Evolutionary conservation across 1,284 basidiomycete species (phyloP), one percentile per base, ranked within the genome.

Genomic region (Leucocoprinus gongylophorus): DNA sequence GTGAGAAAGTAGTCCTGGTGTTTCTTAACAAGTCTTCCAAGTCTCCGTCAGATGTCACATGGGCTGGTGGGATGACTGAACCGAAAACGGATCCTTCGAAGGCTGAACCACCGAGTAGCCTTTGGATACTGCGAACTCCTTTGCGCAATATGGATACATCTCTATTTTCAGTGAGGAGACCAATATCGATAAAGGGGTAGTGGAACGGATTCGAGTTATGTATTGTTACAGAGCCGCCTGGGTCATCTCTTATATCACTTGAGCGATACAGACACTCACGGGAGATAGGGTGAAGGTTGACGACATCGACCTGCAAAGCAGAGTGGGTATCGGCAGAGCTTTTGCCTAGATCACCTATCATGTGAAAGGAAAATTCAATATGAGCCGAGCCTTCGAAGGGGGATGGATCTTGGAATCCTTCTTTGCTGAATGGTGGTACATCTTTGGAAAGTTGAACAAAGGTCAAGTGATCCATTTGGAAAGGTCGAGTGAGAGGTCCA

Each of bases 151-250:
- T 59, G 26, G 63, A 58, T 5, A 71, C 57, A 55, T 75, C 73
- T 10, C 3, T 15, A 2, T 15, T 12, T 8, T 15, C 32, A 2
- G 2, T 10, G 9, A 12, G 32, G 15, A 33, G 32, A 33, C 32
- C 62, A 0, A 68, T 65, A 54, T 74, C 62, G 47, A 76, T 71
- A 13, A 67, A 23, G 0, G 74, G 74, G 6, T 60, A 26, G 10
- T 58, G 62, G 55, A 74, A 72, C 0, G 71, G 69, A 53, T 70
- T 58, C 2, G 61, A 61, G 10, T 66, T 65, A 12, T 59, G 60
- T 1, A 74, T 54, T 7, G 54, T 62, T 20, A 71, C 55, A n/a
- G 64, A 63, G 8, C 71, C 70, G 29, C 69, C 67, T 70, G 41
- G 21, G 13, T n/a, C n/a, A n/a, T n/a, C n/a, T n/a, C 4, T 9